Evolutionary conservation across 2,329 filamentous ascomycete genomes (phyloP).

Genomic region (Claviceps digitariae): DNA sequence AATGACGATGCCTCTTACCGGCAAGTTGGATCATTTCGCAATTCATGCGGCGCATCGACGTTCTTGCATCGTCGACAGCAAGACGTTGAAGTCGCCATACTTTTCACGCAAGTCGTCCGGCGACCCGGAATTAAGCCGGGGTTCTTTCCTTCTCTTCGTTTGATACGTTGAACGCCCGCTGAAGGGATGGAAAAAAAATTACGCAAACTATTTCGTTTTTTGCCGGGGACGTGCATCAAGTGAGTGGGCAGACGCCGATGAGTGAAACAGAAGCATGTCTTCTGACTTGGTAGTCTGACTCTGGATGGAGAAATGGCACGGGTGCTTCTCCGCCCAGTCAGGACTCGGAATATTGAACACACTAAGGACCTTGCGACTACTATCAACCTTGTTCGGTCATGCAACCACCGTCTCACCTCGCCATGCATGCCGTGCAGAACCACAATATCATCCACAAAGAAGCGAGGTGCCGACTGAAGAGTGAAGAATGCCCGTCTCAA

Average conservation of each 20-base stretch:
- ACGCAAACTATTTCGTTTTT: neutral
- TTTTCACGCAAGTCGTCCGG: neutral
- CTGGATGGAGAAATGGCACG: neutral
- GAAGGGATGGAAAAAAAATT: neutral
- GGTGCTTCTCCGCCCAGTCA: neutral
- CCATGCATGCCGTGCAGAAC: neutral
- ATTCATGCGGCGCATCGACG: slow-evolving; percentile 14
- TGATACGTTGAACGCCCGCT: neutral
- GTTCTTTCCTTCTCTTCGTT: neutral
- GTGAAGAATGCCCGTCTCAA: neutral
- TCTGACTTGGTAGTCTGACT: neutral
- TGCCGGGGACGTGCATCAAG: neutral
- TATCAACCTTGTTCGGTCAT: neutral
- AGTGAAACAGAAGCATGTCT: neutral
- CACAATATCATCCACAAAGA: neutral
- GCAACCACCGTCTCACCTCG: neutral
- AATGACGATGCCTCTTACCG: slow-evolving; percentile 11
- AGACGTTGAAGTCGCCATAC: slow-evolving; percentile 3
- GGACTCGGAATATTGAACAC: neutral
- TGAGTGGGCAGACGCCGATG: neutral
- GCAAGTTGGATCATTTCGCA: slow-evolving; percentile 21
- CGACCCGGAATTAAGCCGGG: neutral
- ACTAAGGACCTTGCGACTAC: neutral
- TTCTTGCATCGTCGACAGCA: slow-evolving; percentile 23
- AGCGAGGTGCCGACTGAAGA: neutral